phyloP scores from a whole-genome alignment of 1,284 basidiomycete species.

The Trichosporon coremiiforme region DNA sequence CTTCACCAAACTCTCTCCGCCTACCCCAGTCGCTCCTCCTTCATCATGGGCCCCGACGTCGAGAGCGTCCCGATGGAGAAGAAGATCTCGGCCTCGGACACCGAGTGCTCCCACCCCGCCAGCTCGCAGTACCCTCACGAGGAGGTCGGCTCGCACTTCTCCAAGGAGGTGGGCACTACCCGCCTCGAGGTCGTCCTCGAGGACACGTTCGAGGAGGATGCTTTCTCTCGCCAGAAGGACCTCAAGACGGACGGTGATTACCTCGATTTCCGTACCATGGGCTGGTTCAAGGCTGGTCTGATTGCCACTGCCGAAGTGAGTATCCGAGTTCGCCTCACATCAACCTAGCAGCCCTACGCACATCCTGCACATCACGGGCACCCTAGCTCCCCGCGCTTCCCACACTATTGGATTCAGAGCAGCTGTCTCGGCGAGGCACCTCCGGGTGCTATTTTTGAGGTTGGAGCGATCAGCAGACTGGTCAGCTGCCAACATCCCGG shows the following conservation, averaged over 20 bases:
- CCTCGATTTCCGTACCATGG: slow-evolving; percentile 50
- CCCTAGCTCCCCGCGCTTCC: not conserved
- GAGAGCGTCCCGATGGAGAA: slow-evolving; percentile 20
- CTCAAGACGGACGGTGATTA: slow-evolving; percentile 40
- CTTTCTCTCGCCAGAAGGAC: slow-evolving; percentile 39
- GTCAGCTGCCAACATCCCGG: not conserved
- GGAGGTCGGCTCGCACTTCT: slow-evolving; percentile 14
- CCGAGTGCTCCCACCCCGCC: slow-evolving; percentile 11
- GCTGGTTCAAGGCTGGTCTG: slow-evolving; percentile 49
- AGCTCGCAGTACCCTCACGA: slow-evolving; percentile 13
- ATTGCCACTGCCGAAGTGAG: slow-evolving; percentile 48
- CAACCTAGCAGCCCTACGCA: not conserved
- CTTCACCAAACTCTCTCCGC: not conserved
- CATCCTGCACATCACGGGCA: not conserved
- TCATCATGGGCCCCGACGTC: slow-evolving; percentile 17
- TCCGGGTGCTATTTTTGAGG: not conserved
- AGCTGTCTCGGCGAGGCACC: not conserved
- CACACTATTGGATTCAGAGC: not conserved
- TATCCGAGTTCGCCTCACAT: not conserved
- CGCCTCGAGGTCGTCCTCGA: slow-evolving; percentile 23
- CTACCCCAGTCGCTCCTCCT: not conserved
- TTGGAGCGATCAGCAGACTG: not conserved
- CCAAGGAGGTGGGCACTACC: slow-evolving; percentile 9
- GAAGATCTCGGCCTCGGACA: not conserved
- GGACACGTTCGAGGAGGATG: slow-evolving; percentile 39